Evolutionary conservation across 495 filamentous ascomycete genomes (phyloP).

Genomic region (Penicillium lagena): DNA sequence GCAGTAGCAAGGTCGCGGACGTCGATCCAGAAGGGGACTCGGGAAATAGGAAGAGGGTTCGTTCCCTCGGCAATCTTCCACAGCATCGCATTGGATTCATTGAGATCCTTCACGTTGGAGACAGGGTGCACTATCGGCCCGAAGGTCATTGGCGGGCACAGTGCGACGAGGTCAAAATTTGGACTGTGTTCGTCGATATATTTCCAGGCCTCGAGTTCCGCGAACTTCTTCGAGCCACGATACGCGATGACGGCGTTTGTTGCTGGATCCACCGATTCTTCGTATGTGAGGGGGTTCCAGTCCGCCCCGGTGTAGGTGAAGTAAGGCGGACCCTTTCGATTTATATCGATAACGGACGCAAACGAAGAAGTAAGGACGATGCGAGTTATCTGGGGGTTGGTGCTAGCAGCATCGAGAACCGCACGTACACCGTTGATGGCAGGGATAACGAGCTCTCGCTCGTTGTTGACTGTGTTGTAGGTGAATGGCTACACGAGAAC

Average conservation of each 20-base stretch:
- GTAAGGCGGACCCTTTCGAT: constrained; percentile 27
- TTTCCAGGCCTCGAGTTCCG: constrained; percentile 47
- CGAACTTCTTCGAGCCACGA: constrained; percentile 52
- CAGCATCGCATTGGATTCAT: constrained; percentile 30
- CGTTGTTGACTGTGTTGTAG: constrained; percentile 43
- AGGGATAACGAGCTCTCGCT: constrained; percentile 65
- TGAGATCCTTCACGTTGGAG: constrained; percentile 17
- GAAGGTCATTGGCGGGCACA: constrained; percentile 49
- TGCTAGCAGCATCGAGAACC: constrained; percentile 19
- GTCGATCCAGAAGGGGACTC: constrained; percentile 38
- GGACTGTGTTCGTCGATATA: constrained; percentile 61
- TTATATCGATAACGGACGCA: constrained; percentile 53
- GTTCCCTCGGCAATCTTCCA: constrained; percentile 24
- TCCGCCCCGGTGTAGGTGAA: constrained; percentile 57
- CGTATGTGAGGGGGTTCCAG: constrained; percentile 70
- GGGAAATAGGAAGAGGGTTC: constrained; percentile 19
- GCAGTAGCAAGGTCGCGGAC: constrained; percentile 36
- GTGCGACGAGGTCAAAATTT: constrained; percentile 59
- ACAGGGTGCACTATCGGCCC: constrained; percentile 38
- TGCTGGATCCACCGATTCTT: constrained; percentile 38
- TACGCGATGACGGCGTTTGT: constrained; percentile 47
- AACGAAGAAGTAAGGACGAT: constrained; percentile 74
- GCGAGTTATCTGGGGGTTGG: constrained; percentile 56
- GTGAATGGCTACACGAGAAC: constrained; percentile 11
- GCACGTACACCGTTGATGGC: constrained; percentile 49